phyloP scores from a whole-genome alignment of 805 yeast genomes.

The Yarrowia porcina region DNA sequence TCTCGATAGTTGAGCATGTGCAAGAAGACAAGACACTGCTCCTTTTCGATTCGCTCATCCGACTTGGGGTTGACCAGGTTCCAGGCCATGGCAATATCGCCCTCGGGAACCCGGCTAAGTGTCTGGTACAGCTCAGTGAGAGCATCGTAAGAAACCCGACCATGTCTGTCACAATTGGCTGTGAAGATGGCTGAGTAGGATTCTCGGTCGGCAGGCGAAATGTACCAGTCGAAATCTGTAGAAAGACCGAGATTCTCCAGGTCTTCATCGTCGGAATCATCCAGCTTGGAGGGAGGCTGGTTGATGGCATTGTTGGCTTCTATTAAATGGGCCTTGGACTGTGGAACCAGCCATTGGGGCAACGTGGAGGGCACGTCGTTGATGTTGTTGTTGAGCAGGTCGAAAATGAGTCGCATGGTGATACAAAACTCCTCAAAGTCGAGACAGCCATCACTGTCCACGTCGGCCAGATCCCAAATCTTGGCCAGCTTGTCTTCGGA shows the following conservation, averaged over 20 bases:
- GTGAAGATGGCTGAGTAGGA: slow-evolving; percentile 77
- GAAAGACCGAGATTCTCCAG: slow-evolving; percentile 64
- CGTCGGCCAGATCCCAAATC: slow-evolving; percentile 85
- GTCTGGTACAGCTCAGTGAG: slow-evolving; percentile 66
- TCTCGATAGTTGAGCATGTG: slow-evolving; percentile 90
- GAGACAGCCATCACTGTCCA: slow-evolving; percentile 84
- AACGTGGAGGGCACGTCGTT: slow-evolving; percentile 62
- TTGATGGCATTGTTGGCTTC: slow-evolving; percentile 69
- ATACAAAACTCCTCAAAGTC: slow-evolving; percentile 98
- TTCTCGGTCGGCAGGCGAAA: slow-evolving; percentile 78
- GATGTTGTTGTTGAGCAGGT: slow-evolving; percentile 71
- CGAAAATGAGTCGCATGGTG: slow-evolving; percentile 93
- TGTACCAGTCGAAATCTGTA: slow-evolving; percentile 91
- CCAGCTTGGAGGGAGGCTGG: slow-evolving; percentile 28
- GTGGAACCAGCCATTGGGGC: slow-evolving; percentile 92
- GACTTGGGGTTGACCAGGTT: slow-evolving; percentile 89
- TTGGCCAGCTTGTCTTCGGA: slow-evolving; percentile 71
- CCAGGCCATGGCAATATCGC: slow-evolving; percentile 91
- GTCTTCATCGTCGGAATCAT: slow-evolving; percentile 42
- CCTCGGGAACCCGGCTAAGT: slow-evolving; percentile 68
- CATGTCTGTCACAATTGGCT: slow-evolving; percentile 70
- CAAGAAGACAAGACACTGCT: slow-evolving; percentile 82
- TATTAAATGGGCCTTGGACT: slow-evolving; percentile 78
- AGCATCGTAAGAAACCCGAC: slow-evolving; percentile 73
- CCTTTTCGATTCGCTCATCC: slow-evolving; percentile 84